Evolutionary conservation across 2,329 filamentous ascomycete genomes (phyloP).

Genomic region (Orbilia javanica): DNA sequence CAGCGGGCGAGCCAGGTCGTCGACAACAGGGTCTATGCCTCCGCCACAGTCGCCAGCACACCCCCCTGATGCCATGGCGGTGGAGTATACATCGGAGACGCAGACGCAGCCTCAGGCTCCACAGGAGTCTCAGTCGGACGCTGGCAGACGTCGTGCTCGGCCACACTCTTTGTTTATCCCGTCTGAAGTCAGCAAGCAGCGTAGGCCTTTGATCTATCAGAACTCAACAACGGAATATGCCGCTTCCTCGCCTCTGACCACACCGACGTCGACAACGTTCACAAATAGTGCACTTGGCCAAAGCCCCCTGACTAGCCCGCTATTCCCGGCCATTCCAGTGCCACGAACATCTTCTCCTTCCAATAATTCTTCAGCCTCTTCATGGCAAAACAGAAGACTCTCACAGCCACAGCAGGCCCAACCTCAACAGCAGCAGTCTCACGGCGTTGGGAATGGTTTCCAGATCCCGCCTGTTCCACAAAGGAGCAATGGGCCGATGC

Average conservation of each 20-base stretch:
- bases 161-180: constrained; percentile 55
- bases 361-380: constrained; percentile 36
- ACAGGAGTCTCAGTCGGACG: constrained; percentile 53
- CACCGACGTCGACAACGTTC: constrained; percentile 56
- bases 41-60: constrained; percentile 53
- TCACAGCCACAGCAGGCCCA: constrained; percentile 50
- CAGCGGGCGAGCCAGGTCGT: constrained; percentile 78
- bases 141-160: constrained; percentile 49
- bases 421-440: constrained; percentile 31
- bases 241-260: constrained; percentile 54
- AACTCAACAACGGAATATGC: constrained; percentile 41
- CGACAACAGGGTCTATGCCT: constrained; percentile 73
- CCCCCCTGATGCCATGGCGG: constrained; percentile 52
- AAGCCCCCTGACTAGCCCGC: constrained; percentile 53
- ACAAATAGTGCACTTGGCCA: constrained; percentile 56
- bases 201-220: constrained; percentile 46
- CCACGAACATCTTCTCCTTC: constrained; percentile 54
- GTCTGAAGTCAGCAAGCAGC: constrained; percentile 43
- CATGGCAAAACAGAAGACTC: constrained; percentile 53
- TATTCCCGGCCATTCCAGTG: constrained; percentile 53
- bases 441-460: constrained; percentile 41
- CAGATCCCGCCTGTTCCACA: constrained; percentile 53
- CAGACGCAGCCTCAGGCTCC: constrained; percentile 22
- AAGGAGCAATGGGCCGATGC: constrained; percentile 46
- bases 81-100: constrained; percentile 51